phyloP scores from a whole-genome alignment of 176 grass and related monocot genomes.

The Oryza nivara region DNA sequence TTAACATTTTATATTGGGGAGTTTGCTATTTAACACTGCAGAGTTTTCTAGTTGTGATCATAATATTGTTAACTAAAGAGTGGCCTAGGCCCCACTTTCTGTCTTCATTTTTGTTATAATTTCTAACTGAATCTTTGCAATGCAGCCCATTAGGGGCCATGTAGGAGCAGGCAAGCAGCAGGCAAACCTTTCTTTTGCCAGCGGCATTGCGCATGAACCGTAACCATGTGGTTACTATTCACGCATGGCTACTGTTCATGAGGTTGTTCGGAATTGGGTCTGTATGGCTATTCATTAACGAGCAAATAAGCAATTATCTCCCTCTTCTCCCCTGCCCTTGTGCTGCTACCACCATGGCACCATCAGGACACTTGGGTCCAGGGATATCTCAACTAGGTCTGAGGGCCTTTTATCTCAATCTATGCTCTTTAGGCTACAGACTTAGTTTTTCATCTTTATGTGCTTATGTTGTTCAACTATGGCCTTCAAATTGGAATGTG shows the following conservation, averaged over 20 bases:
- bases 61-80: slow-evolving; percentile 22
- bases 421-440: not conserved
- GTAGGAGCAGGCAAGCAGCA: not conserved
- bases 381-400: not conserved
- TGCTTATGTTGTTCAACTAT: not conserved
- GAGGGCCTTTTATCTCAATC: not conserved
- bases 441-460: slow-evolving; percentile 3
- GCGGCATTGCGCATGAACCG: not conserved
- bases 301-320: not conserved
- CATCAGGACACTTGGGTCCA: not conserved
- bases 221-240: not conserved
- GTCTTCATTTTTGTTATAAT: slow-evolving; percentile 13
- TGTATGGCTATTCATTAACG: not conserved
- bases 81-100: not conserved
- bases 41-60: slow-evolving; percentile 24
- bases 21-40: slow-evolving; percentile 15
- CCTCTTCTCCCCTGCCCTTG: not conserved
- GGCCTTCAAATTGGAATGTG: not conserved
- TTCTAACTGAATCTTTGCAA: slow-evolving; percentile 10
- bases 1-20: slow-evolving; percentile 24
- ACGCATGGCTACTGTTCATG: not conserved
- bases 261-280: not conserved
- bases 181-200: not conserved
- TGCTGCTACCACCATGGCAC: too few relatives aligned
- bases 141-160: not conserved